Percentiles rank a stretch among this genome's conserved stretches.
Evolutionary conservation across 139 green algal genomes (phyloP).

Genomic region (Astrephomene gubernaculifera): DNA sequence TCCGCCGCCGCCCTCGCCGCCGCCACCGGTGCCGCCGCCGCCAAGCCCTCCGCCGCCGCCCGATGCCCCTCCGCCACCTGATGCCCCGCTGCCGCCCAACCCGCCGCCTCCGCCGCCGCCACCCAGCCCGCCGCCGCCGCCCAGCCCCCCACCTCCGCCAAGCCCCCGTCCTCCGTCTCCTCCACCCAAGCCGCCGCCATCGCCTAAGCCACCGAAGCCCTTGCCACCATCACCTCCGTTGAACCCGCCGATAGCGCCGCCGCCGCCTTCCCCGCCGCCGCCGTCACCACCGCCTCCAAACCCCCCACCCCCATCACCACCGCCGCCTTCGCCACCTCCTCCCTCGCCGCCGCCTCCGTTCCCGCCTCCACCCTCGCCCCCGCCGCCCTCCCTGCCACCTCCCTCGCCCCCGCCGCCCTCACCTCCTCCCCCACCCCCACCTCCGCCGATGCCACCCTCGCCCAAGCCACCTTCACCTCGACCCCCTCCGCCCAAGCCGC

Average conservation of each 20-base stretch:
- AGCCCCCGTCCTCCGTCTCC: not conserved
- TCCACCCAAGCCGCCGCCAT: not conserved
- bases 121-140: not conserved
- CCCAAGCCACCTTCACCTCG: too few species aligned
- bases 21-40: too few species aligned
- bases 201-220: not conserved
- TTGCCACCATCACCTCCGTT: not conserved
- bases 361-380: not conserved
- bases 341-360: not conserved
- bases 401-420: not conserved
- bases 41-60: too few species aligned
- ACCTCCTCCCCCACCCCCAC: too few species aligned
- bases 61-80: too few species aligned
- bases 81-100: not conserved
- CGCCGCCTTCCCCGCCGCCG: not conserved
- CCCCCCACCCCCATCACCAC: not conserved
- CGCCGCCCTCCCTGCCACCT: not conserved
- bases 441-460: too few species aligned
- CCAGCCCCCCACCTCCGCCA: not conserved
- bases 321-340: not conserved
- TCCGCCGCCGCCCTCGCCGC: not conserved
- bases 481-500: too few species aligned
- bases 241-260: not conserved
- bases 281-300: not conserved
- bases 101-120: not conserved